These are phyloP conservation scores for Dillenia turbinata DNA, from an alignment of 164 flowering plant species.

Conservation along the genomic window DNA sequence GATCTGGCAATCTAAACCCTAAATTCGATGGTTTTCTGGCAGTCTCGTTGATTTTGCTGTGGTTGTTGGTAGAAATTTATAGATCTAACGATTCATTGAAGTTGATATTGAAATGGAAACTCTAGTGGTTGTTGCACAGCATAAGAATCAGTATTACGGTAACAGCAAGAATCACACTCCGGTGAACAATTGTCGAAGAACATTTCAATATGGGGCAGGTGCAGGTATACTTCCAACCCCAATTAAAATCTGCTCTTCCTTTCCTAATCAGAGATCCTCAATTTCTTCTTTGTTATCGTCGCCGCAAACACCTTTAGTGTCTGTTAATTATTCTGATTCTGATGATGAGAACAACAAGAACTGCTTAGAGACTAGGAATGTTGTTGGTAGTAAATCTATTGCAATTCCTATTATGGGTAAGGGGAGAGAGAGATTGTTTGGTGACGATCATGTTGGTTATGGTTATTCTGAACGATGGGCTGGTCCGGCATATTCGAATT, in stretches of 20 bases:
- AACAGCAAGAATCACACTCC: conserved; percentile 22
- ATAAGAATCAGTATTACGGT: conserved; percentile 47
- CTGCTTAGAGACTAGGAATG: background rate
- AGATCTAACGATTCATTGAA: background rate
- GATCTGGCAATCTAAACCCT: background rate
- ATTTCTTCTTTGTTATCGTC: conserved; percentile 8
- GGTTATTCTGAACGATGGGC: conserved; percentile 61
- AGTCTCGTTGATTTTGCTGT: background rate
- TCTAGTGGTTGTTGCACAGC: conserved; percentile 54
- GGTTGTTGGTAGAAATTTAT: background rate
- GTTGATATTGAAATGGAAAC: conserved; percentile 48
- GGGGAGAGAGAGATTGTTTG: conserved; percentile 14
- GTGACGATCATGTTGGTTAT: conserved; percentile 25
- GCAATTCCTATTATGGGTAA: conserved; percentile 36
- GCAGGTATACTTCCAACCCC: conserved; percentile 65
- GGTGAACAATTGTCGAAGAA: conserved; percentile 48
- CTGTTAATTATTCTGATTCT: conserved; percentile 2
- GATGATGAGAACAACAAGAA: conserved; percentile 7
- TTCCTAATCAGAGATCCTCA: conserved; percentile 9
- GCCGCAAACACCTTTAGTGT: conserved; percentile 27
- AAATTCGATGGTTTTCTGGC: background rate
- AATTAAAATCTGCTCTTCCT: conserved; percentile 22
- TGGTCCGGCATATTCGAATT: conserved; percentile 76
- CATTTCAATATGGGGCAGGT: conserved; percentile 44
- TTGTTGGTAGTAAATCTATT: conserved; percentile 16